These are phyloP conservation scores for Didymosphaeria variabile DNA, from an alignment of 2,329 filamentous ascomycete species.

Conservation along the genomic window DNA sequence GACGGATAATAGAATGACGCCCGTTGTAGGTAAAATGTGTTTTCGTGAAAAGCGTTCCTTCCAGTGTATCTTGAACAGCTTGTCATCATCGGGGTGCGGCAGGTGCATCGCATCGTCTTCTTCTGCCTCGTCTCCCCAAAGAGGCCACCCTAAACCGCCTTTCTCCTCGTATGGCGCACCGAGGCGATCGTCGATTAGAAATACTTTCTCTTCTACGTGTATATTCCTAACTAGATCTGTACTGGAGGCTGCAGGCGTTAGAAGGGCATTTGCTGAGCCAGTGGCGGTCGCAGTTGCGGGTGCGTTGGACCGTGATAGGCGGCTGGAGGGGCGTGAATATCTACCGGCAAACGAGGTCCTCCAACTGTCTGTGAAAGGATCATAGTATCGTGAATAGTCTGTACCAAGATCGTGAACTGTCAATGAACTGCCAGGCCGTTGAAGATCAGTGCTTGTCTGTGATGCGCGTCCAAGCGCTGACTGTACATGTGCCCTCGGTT, in stretches of 20 bases:
- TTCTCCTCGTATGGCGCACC: constrained; percentile 55
- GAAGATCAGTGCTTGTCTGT: constrained; percentile 22
- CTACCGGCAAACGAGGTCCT: constrained; percentile 33
- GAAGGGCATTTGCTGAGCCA: constrained; percentile 34
- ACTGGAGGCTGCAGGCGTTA: constrained; percentile 40
- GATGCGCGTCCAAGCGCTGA: constrained; percentile 28
- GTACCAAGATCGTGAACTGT: constrained; percentile 42
- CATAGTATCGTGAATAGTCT: constrained; percentile 50
- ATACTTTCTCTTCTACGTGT: constrained; percentile 43
- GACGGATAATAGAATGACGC: constrained; percentile 55
- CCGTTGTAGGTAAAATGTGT: constrained; percentile 55
- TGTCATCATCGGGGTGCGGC: constrained; percentile 61
- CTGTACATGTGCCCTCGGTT: constrained; percentile 25
- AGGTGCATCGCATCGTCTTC: constrained; percentile 65
- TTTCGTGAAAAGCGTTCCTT: constrained; percentile 57
- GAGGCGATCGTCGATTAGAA: constrained; percentile 59
- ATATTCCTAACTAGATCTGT: constrained; percentile 33
- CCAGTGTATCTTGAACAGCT: constrained; percentile 52
- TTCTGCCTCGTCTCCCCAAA: constrained; percentile 61
- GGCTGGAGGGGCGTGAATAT: constrained; percentile 16
- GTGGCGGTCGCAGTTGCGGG: constrained; percentile 16
- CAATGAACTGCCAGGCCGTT: constrained; percentile 28
- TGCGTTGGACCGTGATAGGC: constrained; percentile 20
- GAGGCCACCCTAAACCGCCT: constrained; percentile 53
- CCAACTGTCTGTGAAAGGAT: constrained; percentile 39